Evolutionary conservation across 2,329 filamentous ascomycete species (phyloP).

Genomic region (Parastagonospora nodorum): DNA sequence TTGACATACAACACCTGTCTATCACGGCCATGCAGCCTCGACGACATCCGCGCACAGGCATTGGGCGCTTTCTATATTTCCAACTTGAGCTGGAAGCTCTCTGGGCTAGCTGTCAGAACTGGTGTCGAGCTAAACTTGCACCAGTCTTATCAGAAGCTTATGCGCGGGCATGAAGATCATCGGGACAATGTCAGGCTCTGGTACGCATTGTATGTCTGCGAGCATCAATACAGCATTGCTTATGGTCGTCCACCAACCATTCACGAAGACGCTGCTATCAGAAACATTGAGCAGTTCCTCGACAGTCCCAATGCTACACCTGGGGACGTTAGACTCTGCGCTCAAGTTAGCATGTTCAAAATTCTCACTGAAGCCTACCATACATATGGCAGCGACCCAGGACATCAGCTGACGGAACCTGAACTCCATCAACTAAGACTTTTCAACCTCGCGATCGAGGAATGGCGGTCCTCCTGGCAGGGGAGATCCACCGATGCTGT

Average conservation of each 20-base stretch:
- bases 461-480: conserved; percentile 50
- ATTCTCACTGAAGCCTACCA: conserved; percentile 42
- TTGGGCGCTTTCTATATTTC: conserved; percentile 50
- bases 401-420: conserved; percentile 43
- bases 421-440: conserved; percentile 47
- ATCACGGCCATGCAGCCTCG: conserved; percentile 43
- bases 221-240: conserved; percentile 49
- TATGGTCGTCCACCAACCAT: conserved; percentile 50
- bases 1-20: conserved; percentile 41
- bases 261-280: conserved; percentile 45
- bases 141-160: conserved; percentile 43
- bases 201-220: conserved; percentile 48
- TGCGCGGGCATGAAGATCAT: conserved; percentile 40
- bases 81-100: conserved; percentile 48
- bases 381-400: conserved; percentile 38
- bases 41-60: conserved; percentile 46
- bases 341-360: conserved; percentile 40
- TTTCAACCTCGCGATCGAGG: conserved; percentile 52
- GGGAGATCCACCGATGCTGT: conserved; percentile 33
- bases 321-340: conserved; percentile 36
- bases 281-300: conserved; percentile 42
- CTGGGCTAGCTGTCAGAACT: conserved; percentile 46
- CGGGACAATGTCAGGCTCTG: conserved; percentile 47
- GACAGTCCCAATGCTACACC: conserved; percentile 34
- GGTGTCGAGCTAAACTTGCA: conserved; percentile 50